phyloP scores from a whole-genome alignment of 2,329 filamentous ascomycete genomes.

The Chrysoporthe deuterocubensis region DNA sequence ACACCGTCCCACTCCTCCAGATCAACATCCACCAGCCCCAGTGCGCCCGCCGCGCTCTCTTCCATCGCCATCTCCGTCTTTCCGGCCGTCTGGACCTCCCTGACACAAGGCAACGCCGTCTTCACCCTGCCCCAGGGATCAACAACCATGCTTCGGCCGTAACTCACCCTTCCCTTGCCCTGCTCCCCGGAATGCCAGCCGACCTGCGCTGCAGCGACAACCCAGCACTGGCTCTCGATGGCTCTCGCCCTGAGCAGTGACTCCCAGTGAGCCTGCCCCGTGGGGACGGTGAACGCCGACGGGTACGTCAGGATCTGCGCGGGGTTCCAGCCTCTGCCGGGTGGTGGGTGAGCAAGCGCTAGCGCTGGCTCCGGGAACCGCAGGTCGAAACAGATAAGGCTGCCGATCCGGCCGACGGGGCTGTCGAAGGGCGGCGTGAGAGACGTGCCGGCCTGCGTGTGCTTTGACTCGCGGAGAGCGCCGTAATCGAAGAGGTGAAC shows the following conservation, averaged over 20 bases:
- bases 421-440: conserved; percentile 75
- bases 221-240: conserved; percentile 86
- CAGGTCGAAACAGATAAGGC: conserved; percentile 89
- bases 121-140: conserved; percentile 84
- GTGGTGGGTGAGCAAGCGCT: conserved; percentile 57
- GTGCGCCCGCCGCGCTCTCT: conserved; percentile 46
- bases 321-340: conserved; percentile 40
- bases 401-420: conserved; percentile 73
- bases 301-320: conserved; percentile 85
- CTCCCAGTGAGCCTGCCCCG: conserved; percentile 86
- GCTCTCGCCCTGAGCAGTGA: conserved; percentile 77
- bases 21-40: conserved; percentile 62
- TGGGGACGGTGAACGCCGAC: conserved; percentile 86
- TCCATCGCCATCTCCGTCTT: conserved; percentile 44
- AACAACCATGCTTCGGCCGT: conserved; percentile 84
- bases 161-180: conserved; percentile 63
- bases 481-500: conserved; percentile 84
- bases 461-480: conserved; percentile 42
- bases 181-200: conserved; percentile 65
- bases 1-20: conserved; percentile 51
- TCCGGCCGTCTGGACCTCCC: conserved; percentile 53
- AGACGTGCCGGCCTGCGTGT: conserved; percentile 53
- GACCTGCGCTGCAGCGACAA: conserved; percentile 83
- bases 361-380: conserved; percentile 79
- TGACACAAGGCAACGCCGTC: conserved; percentile 54